phyloP scores from a whole-genome alignment of 2,329 filamentous ascomycete genomes.

The Aspergillus novofumigatus region DNA sequence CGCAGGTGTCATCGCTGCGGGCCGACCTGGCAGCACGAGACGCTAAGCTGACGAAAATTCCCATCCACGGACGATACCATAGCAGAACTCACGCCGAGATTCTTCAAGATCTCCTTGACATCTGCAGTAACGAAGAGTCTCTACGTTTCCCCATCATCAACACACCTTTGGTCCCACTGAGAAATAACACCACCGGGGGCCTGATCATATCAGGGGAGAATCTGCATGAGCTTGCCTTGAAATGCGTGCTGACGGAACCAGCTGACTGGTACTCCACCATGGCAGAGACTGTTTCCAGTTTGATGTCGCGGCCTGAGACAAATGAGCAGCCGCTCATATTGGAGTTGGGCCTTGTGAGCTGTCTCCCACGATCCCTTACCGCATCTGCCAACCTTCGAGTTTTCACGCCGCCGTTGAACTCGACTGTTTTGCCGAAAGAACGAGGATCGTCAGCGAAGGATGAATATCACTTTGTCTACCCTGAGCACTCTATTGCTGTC shows the following conservation, averaged over 20 bases:
- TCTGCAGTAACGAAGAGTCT: background rate
- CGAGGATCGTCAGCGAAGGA: background rate
- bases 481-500: conserved; percentile 25
- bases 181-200: background rate
- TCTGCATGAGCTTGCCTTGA: background rate
- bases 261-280: background rate
- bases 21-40: background rate
- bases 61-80: conserved; percentile 1
- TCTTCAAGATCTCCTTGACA: background rate
- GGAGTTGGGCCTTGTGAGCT: conserved; percentile 1
- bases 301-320: background rate
- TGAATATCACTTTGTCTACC: background rate
- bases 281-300: background rate
- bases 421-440: background rate
- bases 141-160: background rate
- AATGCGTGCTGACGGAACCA: background rate
- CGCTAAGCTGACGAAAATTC: background rate
- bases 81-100: background rate
- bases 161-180: background rate
- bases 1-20: background rate
- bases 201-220: background rate
- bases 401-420: background rate
- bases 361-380: background rate
- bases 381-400: background rate
- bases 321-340: background rate